Conservation (phyloP, 1,284 basidiomycete genomes). For the Heliocybe sulcata region DNA sequence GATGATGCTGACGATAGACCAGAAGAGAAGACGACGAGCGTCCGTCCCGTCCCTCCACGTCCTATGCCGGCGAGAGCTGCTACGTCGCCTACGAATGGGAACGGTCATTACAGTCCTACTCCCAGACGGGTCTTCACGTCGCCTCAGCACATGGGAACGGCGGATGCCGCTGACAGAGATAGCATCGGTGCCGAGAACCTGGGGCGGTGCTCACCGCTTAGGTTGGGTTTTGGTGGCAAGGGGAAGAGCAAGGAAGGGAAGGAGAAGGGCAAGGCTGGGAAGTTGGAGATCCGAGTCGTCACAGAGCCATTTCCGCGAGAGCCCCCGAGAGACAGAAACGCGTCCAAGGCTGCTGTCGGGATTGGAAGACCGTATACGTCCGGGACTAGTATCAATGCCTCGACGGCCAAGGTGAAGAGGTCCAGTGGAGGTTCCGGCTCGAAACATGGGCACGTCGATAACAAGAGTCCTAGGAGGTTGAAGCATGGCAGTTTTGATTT, state of each 20-base stretch:
- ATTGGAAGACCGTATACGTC: not conserved
- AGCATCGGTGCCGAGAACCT: not conserved
- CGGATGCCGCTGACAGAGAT: not conserved
- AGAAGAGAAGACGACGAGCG: not conserved
- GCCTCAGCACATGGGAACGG: not conserved
- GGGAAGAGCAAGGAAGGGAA: not conserved
- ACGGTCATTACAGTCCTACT: not conserved
- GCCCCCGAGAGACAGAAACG: not conserved
- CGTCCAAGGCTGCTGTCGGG: not conserved
- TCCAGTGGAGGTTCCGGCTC: constrained; percentile 12
- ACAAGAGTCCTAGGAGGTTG: constrained; percentile 26
- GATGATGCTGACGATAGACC: not conserved
- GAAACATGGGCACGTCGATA: constrained; percentile 22
- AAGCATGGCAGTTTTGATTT: constrained; percentile 70
- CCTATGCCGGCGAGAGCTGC: not conserved
- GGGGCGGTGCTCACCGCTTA: not conserved
- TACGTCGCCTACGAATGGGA: not conserved
- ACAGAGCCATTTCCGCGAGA: not conserved
- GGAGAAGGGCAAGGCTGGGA: constrained; percentile 1
- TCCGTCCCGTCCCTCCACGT: not conserved
- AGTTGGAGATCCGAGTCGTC: not conserved
- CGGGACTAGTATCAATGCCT: not conserved
- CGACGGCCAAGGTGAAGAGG: not conserved
- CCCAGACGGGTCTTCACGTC: not conserved
- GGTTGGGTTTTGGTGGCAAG: not conserved